Conservation (phyloP, 768 basidiomycete genomes). For the Tulasnella calospora region DNA sequence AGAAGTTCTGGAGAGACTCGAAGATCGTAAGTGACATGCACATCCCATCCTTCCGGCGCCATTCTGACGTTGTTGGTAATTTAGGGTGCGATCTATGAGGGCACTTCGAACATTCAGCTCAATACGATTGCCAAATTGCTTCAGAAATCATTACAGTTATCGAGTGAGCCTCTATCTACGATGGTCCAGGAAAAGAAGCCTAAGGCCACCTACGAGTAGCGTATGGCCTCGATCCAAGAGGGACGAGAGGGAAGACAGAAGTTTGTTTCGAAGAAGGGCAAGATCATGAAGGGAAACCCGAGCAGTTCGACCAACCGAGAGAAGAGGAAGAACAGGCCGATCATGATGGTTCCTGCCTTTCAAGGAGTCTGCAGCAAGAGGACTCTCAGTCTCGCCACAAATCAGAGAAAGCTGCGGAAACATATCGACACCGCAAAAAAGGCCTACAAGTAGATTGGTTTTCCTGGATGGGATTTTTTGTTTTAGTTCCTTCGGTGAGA, state of each 20-base stretch:
- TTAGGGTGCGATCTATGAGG: constrained; percentile 87
- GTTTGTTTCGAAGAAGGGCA: constrained; percentile 85
- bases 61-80: background rate
- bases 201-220: constrained; percentile 90
- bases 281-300: constrained; percentile 74
- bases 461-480: too few species aligned
- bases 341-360: constrained; percentile 88
- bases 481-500: too few species aligned
- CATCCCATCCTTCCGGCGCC: constrained; percentile 23
- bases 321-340: constrained; percentile 88
- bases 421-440: constrained; percentile 73
- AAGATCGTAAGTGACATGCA: constrained; percentile 67
- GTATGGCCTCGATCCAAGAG: constrained; percentile 84
- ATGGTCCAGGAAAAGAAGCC: constrained; percentile 88
- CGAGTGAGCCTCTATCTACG: background rate
- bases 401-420: constrained; percentile 69
- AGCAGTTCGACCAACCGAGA: constrained; percentile 89
- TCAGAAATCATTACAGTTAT: constrained; percentile 46
- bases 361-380: constrained; percentile 75
- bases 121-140: constrained; percentile 92
- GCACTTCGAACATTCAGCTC: constrained; percentile 96
- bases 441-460: constrained; percentile 27
- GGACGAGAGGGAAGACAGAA: constrained; percentile 94
- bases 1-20: constrained; percentile 95
- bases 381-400: constrained; percentile 73